phyloP scores from a whole-genome alignment of 805 yeast species.

The Myxozyma geophila region DNA sequence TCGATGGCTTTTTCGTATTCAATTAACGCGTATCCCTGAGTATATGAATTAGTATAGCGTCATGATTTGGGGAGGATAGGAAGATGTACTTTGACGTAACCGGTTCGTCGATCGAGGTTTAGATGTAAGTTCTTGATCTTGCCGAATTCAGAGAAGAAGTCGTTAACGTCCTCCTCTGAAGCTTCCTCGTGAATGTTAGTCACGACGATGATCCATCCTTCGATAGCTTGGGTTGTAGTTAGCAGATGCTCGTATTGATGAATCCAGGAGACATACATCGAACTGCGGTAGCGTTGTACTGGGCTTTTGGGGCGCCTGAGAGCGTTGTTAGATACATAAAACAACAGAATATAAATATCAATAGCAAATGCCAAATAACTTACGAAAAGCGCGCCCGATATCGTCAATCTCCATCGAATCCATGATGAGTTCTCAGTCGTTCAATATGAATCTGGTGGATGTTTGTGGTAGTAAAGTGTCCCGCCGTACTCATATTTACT shows the following conservation, averaged over 20 bases:
- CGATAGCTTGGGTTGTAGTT: constrained; percentile 43
- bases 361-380: background rate
- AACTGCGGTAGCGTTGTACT: constrained; percentile 29
- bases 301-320: constrained; percentile 24
- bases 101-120: constrained; percentile 52
- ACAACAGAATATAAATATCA: background rate
- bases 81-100: constrained; percentile 47
- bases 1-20: constrained; percentile 46
- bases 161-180: constrained; percentile 52
- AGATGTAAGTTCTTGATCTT: constrained; percentile 48
- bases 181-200: constrained; percentile 53
- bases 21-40: constrained; percentile 49
- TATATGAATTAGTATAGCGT: constrained; percentile 8
- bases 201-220: constrained; percentile 52
- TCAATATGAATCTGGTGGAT: background rate
- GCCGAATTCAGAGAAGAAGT: constrained; percentile 51
- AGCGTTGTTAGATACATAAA: background rate
- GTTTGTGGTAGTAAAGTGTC: background rate
- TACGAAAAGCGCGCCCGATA: background rate
- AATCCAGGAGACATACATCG: constrained; percentile 22
- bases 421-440: background rate
- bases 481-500: constrained; percentile 2
- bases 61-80: background rate
- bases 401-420: constrained; percentile 35
- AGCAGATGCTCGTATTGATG: background rate